Percentiles rank a stretch among this genome's conserved stretches.
phyloP scores from a whole-genome alignment of 2,329 filamentous ascomycete species.

The Fusarium gaditjirri region DNA sequence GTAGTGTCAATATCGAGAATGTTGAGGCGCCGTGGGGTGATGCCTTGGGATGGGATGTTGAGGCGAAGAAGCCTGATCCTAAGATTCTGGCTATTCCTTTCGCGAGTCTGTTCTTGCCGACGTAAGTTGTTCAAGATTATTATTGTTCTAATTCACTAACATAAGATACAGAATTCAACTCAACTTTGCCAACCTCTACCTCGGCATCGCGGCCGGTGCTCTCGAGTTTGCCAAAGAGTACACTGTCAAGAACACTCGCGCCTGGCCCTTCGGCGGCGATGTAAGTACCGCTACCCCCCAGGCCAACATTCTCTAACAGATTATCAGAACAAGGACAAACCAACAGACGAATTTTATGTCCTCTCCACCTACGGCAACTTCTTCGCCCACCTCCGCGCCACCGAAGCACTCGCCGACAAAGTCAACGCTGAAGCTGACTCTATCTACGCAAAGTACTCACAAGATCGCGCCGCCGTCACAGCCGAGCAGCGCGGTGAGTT shows the following conservation, averaged over 20 bases:
- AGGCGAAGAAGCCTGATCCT: conserved; percentile 3
- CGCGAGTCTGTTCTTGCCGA: neutral
- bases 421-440: conserved; percentile 61
- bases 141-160: neutral
- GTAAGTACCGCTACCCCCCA: conserved; percentile 45
- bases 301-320: rapidly evolving
- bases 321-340: conserved; percentile 60
- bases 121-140: neutral
- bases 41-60: conserved; percentile 9
- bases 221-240: conserved; percentile 61
- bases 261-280: conserved; percentile 72
- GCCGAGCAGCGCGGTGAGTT: conserved; percentile 66
- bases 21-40: conserved; percentile 1
- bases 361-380: conserved; percentile 73
- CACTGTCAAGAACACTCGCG: conserved; percentile 64
- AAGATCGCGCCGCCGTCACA: conserved; percentile 56
- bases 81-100: conserved; percentile 3
- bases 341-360: conserved; percentile 73
- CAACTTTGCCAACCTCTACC: conserved; percentile 14
- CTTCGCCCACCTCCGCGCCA: conserved; percentile 70
- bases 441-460: conserved; percentile 55
- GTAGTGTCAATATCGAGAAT: conserved; percentile 7
- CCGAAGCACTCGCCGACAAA: conserved; percentile 67
- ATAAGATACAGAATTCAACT: neutral
- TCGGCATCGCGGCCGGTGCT: conserved; percentile 2